Base-by-base conservation (phyloP, 2,329 filamentous ascomycete genomes). In the Xylaria sp. region DNA sequence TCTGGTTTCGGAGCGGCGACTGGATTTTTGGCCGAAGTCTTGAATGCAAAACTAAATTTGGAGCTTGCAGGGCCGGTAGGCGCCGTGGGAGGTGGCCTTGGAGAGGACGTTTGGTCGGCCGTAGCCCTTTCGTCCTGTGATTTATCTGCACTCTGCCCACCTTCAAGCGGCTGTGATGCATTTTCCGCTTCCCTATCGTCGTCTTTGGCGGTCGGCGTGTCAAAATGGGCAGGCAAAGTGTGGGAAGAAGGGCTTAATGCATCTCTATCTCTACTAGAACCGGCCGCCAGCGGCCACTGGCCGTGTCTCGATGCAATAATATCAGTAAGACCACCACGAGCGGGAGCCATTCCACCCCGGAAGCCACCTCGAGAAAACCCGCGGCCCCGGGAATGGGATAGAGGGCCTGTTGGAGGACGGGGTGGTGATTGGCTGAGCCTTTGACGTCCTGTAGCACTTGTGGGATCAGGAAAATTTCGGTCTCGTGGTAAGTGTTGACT, bases 41-140 rank as follows among this genome's bases (percentile, higher is more conserved):
- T 97, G 80, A 98, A 93, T 1, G 94, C 93, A 79, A 98, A 98
- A 78, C 93, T 97, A 76, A 97, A 97, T 80, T 95, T 96, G 53
- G 89, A 89, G 58, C 78, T 77, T 63, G 86, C 83, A n/a, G 87
- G 83, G 5, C 87, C 85, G 1, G 84, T 83, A 23, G 86, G 83
- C 2, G 86, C 81, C 46, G 87, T 83, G 66, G 87, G 86, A 65
- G 80, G 75, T 40, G 75, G 73, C 48, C 74, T 83, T 11, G 88
- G 84, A 23, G 86, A 86, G 36, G 85, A 85, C 80, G 88, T 87
- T 63, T 84, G 82, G 65, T 87, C 84, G 26, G 81, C 77, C 57
- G 81, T 80, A 61, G 80, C 80, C 13, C 84, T 81, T 59, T 87
- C 86, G 26, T 84, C 80, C 57, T 56, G 69, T 17, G 80, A 81